Evolutionary conservation across 75 land plant genomes (phyloP), one percentile per base, ranked within the genome.

Genomic region (Pinus albicaulis): DNA sequence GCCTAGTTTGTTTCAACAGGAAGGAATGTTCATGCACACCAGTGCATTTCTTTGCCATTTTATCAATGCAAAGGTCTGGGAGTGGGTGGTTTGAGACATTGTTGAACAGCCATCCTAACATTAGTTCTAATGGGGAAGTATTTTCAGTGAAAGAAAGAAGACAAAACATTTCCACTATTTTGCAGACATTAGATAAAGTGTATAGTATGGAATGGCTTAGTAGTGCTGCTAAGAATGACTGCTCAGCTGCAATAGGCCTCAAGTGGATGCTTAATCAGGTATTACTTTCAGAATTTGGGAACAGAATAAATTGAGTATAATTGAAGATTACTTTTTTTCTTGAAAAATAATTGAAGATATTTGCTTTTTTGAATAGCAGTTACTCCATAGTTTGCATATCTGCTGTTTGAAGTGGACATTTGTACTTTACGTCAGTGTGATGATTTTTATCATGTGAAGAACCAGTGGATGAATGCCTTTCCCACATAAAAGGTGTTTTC

Each of bases 251-350:
- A 55, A 91, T 94, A 71, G 97, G 94, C 0, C 78, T 94, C 76
- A 94, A 94, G 78, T 94, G 97, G 97, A 94, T 94, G 97, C 89
- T 94, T 53, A 94, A 94, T 81, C 97, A 94, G 92, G 97, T 94
- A 84, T 20, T 24, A 28, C 20, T 65, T 65, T 65, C 36, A 65
- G 28, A 65, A 2, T 15, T 19, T 20, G 7, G 34, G 12, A 17
- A 65, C 23, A 15, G 74, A 24, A 57, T 25, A 3, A 34, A 72
- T 72, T 25, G 26, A 55, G 58, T 59, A 23, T 57, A 58, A 25
- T 26, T 48, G 53, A 72, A 55, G 20, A 48, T 72, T 2, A n/a
- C 4, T 13, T 13, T 55, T 24, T 72, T n/a, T 22, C 13, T 17
- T 56, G 17, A 72, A 72, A 7, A 17, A 14, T 48, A 17, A 24